A percentile compares a stretch with the other conserved stretches of the same genome.
Conservation (phyloP, 2,329 filamentous ascomycete species). For the Anthostomella pinea region DNA sequence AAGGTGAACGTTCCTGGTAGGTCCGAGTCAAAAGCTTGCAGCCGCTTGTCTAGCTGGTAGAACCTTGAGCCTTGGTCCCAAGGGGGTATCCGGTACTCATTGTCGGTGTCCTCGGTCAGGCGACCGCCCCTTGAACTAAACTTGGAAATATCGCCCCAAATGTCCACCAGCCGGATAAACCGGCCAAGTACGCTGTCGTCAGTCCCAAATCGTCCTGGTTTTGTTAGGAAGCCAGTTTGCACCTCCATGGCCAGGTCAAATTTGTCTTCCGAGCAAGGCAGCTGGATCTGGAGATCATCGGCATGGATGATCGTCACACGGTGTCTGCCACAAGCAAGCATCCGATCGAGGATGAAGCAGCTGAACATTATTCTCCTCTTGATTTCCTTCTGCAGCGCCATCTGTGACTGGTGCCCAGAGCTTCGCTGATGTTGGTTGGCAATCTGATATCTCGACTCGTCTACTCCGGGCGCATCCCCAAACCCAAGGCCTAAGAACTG, state of each 20-base stretch:
- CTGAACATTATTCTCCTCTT: conserved; percentile 71
- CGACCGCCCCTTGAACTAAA: conserved; percentile 54
- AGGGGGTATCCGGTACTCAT: conserved; percentile 52
- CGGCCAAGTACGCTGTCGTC: conserved; percentile 50
- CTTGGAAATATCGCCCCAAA: conserved; percentile 57
- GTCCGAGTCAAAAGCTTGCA: conserved; percentile 50
- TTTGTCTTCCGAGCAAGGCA: conserved; percentile 64
- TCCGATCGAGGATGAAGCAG: conserved; percentile 69
- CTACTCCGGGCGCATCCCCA: conserved; percentile 38
- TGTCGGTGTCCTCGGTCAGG: conserved; percentile 47
- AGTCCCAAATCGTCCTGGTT: conserved; percentile 24
- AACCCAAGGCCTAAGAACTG: conserved; percentile 61
- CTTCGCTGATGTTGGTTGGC: conserved; percentile 18
- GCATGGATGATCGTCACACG: conserved; percentile 57
- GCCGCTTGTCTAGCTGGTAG: conserved; percentile 46
- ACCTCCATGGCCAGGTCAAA: conserved; percentile 62
- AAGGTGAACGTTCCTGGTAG: conserved; percentile 58
- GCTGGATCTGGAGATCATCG: conserved; percentile 60
- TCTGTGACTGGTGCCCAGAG: conserved; percentile 22
- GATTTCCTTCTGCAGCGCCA: conserved; percentile 60
- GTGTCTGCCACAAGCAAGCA: conserved; percentile 63
- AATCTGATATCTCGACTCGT: conserved; percentile 21
- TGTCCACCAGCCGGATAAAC: conserved; percentile 57
- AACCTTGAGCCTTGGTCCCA: conserved; percentile 59
- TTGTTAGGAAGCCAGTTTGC: conserved; percentile 46